A percentile compares a stretch with the other conserved stretches of the same genome.
These are phyloP conservation scores for Cordia subcordata DNA, from an alignment of 257 asterid genomes.

Conservation along the genomic window DNA sequence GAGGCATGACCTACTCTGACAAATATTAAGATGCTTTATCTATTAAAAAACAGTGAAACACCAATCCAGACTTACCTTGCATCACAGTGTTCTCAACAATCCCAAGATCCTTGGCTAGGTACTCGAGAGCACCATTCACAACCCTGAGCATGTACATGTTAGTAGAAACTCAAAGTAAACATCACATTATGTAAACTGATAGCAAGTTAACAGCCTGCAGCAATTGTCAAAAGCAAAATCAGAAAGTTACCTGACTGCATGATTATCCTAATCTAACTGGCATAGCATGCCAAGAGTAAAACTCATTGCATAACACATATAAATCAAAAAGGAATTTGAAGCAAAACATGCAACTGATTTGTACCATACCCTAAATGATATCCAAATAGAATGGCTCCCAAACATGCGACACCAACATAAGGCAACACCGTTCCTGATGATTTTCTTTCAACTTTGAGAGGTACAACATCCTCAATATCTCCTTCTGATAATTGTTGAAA, in stretches of 20 bases:
- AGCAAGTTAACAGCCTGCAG: neutral
- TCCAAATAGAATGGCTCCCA: slow-evolving; percentile 85
- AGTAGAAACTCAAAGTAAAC: neutral
- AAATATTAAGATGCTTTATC: too few species aligned
- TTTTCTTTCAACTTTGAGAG: slow-evolving; percentile 42
- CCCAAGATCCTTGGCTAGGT: slow-evolving; percentile 86
- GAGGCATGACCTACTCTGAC: too few species aligned
- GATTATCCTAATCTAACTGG: neutral
- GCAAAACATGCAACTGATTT: too few species aligned
- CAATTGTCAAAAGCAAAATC: neutral
- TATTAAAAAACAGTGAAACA: neutral
- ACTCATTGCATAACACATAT: too few species aligned
- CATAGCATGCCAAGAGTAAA: too few species aligned
- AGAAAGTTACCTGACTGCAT: neutral
- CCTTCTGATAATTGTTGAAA: slow-evolving; percentile 39
- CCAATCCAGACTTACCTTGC: slow-evolving; percentile 57
- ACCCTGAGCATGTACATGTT: slow-evolving; percentile 50
- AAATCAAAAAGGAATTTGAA: too few species aligned
- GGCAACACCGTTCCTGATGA: slow-evolving; percentile 82
- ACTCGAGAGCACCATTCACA: slow-evolving; percentile 92
- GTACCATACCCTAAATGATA: slow-evolving; percentile 89
- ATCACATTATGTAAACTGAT: neutral
- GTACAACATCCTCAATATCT: slow-evolving; percentile 58
- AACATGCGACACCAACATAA: slow-evolving; percentile 92
- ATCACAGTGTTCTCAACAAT: slow-evolving; percentile 65